Conservation (phyloP, 441 rosid genomes). For the Eutrema salsugineum region DNA sequence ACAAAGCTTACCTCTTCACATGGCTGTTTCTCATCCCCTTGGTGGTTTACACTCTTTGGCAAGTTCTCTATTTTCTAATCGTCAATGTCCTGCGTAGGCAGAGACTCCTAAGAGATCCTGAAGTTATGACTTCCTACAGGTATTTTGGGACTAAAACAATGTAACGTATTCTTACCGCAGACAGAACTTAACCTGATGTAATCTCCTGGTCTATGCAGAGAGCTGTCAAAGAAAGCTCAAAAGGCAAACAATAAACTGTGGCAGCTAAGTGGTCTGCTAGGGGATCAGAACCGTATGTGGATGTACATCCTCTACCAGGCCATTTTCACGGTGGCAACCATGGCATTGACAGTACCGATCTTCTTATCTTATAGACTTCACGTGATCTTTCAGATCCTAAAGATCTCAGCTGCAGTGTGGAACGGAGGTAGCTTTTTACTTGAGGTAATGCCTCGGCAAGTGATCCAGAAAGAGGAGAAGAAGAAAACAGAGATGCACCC, state of each 20-base stretch:
- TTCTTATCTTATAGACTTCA: constrained; percentile 75
- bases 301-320: constrained; percentile 83
- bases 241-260: constrained; percentile 90
- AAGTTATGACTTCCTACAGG: constrained; percentile 99
- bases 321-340: constrained; percentile 83
- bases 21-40: constrained; percentile 92
- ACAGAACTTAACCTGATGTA: neutral
- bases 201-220: constrained; percentile 38
- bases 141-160: constrained; percentile 14
- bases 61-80: constrained; percentile 78
- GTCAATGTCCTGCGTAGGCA: constrained; percentile 91
- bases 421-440: constrained; percentile 91
- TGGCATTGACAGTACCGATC: constrained; percentile 89
- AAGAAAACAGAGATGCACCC: constrained; percentile 53
- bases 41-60: constrained; percentile 88
- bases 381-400: constrained; percentile 70
- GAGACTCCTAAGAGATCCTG: constrained; percentile 90
- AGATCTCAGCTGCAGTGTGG: constrained; percentile 87
- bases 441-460: constrained; percentile 92
- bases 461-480: constrained; percentile 76
- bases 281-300: constrained; percentile 73
- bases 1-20: constrained; percentile 63
- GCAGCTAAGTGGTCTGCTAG: constrained; percentile 78
- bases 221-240: constrained; percentile 82
- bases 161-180: neutral